A percentile compares a stretch with the other conserved stretches of the same genome.
Evolutionary conservation across 768 basidiomycete genomes (phyloP).

Genomic region (Sistotremastrum suecicum): DNA sequence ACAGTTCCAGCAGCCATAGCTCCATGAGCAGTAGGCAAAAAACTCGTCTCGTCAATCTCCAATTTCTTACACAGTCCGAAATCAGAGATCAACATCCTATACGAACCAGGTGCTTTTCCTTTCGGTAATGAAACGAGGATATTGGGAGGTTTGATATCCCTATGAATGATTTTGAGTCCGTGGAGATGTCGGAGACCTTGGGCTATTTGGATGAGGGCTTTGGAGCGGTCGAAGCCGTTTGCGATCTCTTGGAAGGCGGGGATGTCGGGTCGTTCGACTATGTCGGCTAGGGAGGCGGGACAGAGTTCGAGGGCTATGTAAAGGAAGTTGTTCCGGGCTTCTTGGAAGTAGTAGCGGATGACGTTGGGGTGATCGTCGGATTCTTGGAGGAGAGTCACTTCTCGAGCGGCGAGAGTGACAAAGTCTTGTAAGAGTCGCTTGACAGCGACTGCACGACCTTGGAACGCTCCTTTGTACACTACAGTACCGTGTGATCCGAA

Average conservation of each 20-base stretch:
- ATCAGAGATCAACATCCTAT: constrained; percentile 89
- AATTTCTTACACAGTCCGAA: constrained; percentile 95
- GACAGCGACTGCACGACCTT: constrained; percentile 95
- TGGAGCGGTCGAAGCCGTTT: constrained; percentile 71
- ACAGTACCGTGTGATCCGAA: constrained; percentile 96
- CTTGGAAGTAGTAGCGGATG: constrained; percentile 96
- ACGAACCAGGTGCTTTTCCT: constrained; percentile 24
- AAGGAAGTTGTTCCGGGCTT: constrained; percentile 83
- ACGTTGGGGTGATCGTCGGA: constrained; percentile 98
- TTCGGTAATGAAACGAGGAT: constrained; percentile 75
- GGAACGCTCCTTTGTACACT: constrained; percentile 87
- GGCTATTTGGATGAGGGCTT: constrained; percentile 75
- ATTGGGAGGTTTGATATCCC: constrained; percentile 98
- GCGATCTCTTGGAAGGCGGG: constrained; percentile 64
- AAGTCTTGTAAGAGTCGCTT: constrained; percentile 94
- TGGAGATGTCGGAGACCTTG: constrained; percentile 84
- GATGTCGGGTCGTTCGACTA: constrained; percentile 64
- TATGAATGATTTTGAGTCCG: constrained; percentile 89
- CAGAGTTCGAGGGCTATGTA: constrained; percentile 97
- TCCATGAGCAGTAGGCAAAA: constrained; percentile 84
- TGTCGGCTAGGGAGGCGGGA: constrained; percentile 77
- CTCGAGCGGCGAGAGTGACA: constrained; percentile 84
- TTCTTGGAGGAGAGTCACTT: constrained; percentile 90
- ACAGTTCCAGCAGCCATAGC: constrained; percentile 85
- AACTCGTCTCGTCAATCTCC: constrained; percentile 92